Evolutionary conservation across 192 early-diverging fungal species (phyloP).

Genomic region (Linnemannia schmuckeri): DNA sequence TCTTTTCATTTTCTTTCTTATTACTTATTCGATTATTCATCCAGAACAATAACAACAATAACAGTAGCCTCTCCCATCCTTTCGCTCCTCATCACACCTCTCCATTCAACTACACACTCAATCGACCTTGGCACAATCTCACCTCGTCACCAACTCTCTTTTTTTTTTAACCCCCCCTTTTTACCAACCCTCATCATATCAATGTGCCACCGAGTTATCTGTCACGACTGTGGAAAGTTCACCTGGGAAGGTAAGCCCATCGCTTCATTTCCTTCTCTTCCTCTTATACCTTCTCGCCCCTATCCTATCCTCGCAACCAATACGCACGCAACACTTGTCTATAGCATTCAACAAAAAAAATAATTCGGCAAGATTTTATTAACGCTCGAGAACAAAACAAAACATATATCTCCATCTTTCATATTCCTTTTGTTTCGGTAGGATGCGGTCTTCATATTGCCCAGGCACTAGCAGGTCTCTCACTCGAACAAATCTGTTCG

Average conservation of each 20-base stretch:
- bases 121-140: not conserved
- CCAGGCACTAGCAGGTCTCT: conserved; percentile 41
- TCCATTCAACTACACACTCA: not conserved
- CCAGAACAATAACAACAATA: not conserved
- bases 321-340: not conserved
- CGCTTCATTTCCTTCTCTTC: not conserved
- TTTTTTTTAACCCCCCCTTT: not conserved
- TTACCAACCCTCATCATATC: not conserved
- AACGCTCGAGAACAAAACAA: not conserved
- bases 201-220: conserved; percentile 49
- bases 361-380: not conserved
- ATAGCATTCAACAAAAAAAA: no score
- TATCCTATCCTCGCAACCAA: not conserved
- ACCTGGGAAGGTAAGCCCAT: conserved; percentile 45
- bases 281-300: not conserved
- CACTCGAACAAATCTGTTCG: conserved; percentile 48
- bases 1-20: not conserved
- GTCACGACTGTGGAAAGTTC: conserved; percentile 41
- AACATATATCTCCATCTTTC: not conserved
- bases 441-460: conserved; percentile 52
- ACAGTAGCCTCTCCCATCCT: not conserved
- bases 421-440: not conserved
- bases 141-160: not conserved
- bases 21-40: conserved; percentile 5
- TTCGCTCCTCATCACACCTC: not conserved